A percentile compares a stretch with the other conserved stretches of the same genome.
These are phyloP conservation scores for Corynascus novoguineensis DNA, from an alignment of 495 filamentous ascomycete genomes.

Conservation along the genomic window DNA sequence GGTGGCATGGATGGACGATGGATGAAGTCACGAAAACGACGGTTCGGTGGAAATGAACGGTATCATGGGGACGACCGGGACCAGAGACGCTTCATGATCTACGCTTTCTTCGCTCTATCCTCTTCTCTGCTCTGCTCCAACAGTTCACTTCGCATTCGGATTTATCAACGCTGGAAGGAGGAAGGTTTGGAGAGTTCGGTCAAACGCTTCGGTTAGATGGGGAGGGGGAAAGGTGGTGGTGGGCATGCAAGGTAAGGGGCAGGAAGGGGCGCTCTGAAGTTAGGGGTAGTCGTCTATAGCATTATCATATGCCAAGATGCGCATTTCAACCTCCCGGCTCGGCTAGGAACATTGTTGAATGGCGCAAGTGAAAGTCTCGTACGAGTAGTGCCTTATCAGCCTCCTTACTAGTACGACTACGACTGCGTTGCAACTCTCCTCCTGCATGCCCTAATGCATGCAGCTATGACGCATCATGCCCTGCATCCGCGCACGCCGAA, in stretches of 20 bases:
- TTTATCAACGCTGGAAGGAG: neutral
- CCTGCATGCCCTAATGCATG: too few relatives aligned
- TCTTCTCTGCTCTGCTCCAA: neutral
- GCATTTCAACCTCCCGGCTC: neutral
- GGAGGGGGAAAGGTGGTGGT: neutral
- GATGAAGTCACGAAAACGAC: conserved; percentile 20
- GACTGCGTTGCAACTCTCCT: too few relatives aligned
- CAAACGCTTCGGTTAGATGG: too few relatives aligned
- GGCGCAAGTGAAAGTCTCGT: too few relatives aligned
- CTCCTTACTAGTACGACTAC: too few relatives aligned
- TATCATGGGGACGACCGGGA: neutral
- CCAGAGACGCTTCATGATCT: conserved; percentile 1
- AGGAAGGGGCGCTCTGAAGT: too few relatives aligned
- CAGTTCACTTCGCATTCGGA: neutral
- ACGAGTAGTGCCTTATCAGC: too few relatives aligned
- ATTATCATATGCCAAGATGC: neutral
- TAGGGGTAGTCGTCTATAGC: neutral
- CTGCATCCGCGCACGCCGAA: neutral
- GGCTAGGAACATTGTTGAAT: too few relatives aligned
- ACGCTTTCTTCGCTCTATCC: neutral
- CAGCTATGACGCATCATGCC: neutral
- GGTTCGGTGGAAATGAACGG: conserved; percentile 1
- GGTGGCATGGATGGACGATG: conserved; percentile 14
- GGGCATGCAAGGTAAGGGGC: too few relatives aligned
- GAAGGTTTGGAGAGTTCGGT: neutral